A percentile compares a stretch with the other conserved stretches of the same genome.
These are phyloP conservation scores for Piloderma croceum DNA, from an alignment of 768 basidiomycete species.

Conservation along the genomic window DNA sequence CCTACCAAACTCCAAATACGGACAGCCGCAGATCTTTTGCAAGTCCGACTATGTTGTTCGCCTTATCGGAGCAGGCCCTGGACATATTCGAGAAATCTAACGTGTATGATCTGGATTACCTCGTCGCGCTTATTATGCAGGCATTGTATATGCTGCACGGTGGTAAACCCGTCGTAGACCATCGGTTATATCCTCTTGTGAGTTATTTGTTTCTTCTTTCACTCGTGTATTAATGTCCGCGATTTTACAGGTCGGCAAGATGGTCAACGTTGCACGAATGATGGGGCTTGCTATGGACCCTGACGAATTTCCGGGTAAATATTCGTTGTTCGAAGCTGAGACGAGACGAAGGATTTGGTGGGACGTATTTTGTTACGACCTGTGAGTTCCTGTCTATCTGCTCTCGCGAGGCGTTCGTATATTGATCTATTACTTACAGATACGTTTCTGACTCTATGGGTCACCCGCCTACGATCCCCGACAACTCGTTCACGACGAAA, in stretches of 20 bases:
- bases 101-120: constrained; percentile 48
- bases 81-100: constrained; percentile 36
- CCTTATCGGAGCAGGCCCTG: constrained; percentile 45
- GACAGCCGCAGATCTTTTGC: too few species aligned
- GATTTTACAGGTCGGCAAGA: constrained; percentile 53
- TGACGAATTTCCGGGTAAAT: constrained; percentile 43
- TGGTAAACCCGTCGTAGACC: constrained; percentile 37
- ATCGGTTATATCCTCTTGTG: constrained; percentile 38
- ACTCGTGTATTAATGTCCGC: not conserved
- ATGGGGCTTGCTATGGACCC: constrained; percentile 62
- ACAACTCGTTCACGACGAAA: constrained; percentile 48
- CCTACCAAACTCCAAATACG: too few species aligned
- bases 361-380: constrained; percentile 73
- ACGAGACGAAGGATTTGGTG: constrained; percentile 63
- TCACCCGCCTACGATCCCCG: constrained; percentile 54
- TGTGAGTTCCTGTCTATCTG: constrained; percentile 42
- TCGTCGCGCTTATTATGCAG: constrained; percentile 55
- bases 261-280: constrained; percentile 58
- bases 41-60: constrained; percentile 39
- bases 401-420: constrained; percentile 7
- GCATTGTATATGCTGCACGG: constrained; percentile 50
- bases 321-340: constrained; percentile 47
- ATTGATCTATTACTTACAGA: constrained; percentile 30
- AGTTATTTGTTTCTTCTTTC: constrained; percentile 10
- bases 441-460: constrained; percentile 67